A percentile compares a stretch with the other conserved stretches of the same genome.
Evolutionary conservation across 1,284 basidiomycete genomes (phyloP).

Genomic region (Athelia sp.): DNA sequence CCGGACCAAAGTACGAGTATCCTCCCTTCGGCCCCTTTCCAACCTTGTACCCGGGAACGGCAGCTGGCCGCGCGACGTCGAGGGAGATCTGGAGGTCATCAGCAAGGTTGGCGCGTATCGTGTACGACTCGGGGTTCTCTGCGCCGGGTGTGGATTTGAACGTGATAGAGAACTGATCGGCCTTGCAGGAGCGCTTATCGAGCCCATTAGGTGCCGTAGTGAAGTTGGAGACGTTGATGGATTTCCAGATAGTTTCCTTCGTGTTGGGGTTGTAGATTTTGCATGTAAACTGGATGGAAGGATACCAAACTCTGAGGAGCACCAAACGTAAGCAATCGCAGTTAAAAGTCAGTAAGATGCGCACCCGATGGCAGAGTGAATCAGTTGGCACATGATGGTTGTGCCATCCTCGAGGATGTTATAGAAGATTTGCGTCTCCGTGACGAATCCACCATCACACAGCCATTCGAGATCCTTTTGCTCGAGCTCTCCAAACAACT

Average conservation of each 20-base stretch:
- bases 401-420: constrained; percentile 80
- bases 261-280: constrained; percentile 85
- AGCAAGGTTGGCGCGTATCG: constrained; percentile 77
- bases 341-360: background rate
- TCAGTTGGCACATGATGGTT: constrained; percentile 86
- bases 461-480: constrained; percentile 79
- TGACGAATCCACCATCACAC: constrained; percentile 76
- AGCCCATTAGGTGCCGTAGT: constrained; percentile 65
- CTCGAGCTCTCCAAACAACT: constrained; percentile 69
- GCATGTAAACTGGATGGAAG: constrained; percentile 94
- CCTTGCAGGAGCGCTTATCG: constrained; percentile 87
- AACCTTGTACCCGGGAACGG: constrained; percentile 87
- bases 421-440: constrained; percentile 94
- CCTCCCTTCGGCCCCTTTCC: constrained; percentile 88
- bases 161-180: constrained; percentile 85
- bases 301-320: constrained; percentile 74
- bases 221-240: constrained; percentile 85
- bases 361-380: constrained; percentile 92
- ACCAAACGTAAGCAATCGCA: background rate
- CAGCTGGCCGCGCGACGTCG: constrained; percentile 64
- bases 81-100: constrained; percentile 81
- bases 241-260: constrained; percentile 81
- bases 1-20: constrained; percentile 84
- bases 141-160: constrained; percentile 61
- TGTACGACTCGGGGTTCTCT: constrained; percentile 73